phyloP scores from a whole-genome alignment of 306 rosid genomes.

The Fagus crenata region DNA sequence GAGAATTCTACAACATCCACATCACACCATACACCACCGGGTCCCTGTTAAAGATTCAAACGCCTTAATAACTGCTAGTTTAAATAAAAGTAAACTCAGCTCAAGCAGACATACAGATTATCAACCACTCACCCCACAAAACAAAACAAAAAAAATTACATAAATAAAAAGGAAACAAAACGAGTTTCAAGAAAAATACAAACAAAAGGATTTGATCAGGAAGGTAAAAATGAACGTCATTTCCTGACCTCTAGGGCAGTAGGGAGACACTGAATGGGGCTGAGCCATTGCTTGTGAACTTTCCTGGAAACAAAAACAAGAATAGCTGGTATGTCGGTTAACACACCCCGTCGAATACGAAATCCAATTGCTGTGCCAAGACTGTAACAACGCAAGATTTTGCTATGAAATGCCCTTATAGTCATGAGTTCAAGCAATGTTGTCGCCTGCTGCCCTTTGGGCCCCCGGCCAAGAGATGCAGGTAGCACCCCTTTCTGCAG shows the following conservation, averaged over 20 bases:
- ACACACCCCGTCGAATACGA: conserved; percentile 80
- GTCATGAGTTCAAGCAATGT: conserved; percentile 98
- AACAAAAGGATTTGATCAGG: conserved; percentile 6
- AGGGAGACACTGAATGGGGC: conserved; percentile 93
- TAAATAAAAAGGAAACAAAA: no score
- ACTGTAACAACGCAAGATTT: conserved; percentile 96
- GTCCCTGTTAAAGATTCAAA: conserved; percentile 67
- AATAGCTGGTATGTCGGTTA: conserved; percentile 95
- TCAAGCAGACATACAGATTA: conserved; percentile 2
- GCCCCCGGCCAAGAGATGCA: conserved; percentile 74
- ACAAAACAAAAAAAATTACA: not conserved
- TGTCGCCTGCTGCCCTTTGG: conserved; percentile 94
- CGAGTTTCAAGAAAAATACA: not conserved
- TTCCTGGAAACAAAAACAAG: conserved; percentile 97
- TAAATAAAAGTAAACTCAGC: not conserved
- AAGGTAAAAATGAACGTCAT: conserved; percentile 25
- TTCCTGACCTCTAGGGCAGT: conserved; percentile 84
- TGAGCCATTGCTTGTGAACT: conserved; percentile 99
- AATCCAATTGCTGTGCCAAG: conserved; percentile 98
- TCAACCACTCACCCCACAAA: not conserved
- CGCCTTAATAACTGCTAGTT: conserved; percentile 11
- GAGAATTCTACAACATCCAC: conserved; percentile 99
- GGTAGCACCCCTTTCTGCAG: conserved; percentile 94
- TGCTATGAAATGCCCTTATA: conserved; percentile 98
- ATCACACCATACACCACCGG: conserved; percentile 99